Conservation (phyloP, 2,329 filamentous ascomycete genomes). For the Diplodia corticola region DNA sequence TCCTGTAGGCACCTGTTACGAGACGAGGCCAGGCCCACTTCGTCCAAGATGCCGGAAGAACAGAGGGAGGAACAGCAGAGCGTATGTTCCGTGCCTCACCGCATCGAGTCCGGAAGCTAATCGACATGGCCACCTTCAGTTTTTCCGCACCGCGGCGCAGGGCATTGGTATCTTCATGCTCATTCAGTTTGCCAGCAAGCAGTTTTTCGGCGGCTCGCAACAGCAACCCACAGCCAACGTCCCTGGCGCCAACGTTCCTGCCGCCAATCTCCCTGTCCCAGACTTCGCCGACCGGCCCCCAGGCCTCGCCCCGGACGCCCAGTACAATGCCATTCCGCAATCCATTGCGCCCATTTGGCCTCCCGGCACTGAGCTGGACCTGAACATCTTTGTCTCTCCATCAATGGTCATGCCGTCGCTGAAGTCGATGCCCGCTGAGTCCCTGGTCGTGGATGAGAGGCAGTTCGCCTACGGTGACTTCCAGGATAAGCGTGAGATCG, state of each 20-base stretch:
- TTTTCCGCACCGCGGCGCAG: conserved; percentile 49
- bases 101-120: neutral
- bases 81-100: conserved; percentile 1
- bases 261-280: conserved; percentile 37
- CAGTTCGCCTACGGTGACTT: conserved; percentile 77
- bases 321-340: conserved; percentile 66
- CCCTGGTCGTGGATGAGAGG: conserved; percentile 76
- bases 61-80: conserved; percentile 24
- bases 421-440: conserved; percentile 63
- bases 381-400: conserved; percentile 80
- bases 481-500: conserved; percentile 73
- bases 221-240: conserved; percentile 26
- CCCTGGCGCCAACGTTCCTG: conserved; percentile 33
- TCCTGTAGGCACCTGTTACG: neutral
- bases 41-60: conserved; percentile 23
- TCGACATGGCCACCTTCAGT: conserved; percentile 26
- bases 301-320: conserved; percentile 53
- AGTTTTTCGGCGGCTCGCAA: conserved; percentile 49
- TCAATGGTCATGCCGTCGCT: conserved; percentile 69
- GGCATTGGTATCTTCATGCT: conserved; percentile 61
- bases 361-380: conserved; percentile 73
- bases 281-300: conserved; percentile 39
- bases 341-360: conserved; percentile 87
- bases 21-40: conserved; percentile 11
- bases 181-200: conserved; percentile 58